Evolutionary conservation across 2,329 filamentous ascomycete species (phyloP), one percentile per base, ranked within the genome.

Genomic region (Fusarium aywerte): DNA sequence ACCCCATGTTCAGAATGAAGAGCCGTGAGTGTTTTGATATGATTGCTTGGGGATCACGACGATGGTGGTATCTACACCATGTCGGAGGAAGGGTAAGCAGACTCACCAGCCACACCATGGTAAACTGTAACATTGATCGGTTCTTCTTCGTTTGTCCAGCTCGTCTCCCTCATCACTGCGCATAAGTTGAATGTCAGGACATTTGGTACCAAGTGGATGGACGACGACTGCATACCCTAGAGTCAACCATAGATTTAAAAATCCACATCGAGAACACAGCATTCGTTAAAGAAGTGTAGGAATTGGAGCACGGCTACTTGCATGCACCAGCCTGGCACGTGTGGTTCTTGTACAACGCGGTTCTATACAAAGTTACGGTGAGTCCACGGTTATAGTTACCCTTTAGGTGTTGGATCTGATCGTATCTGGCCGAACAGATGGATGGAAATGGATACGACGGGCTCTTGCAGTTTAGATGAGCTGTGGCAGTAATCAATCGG

Each of bases 371-470:
- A 21, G 36, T 35, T 23, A 58, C 35, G 18, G 42, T 32, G 23
- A 48, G 13, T 35, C 16, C 13, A 40, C 60, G 65, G 65, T 47
- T 68, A 48, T 25, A 65, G 31, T 68, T 68, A 38, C 55, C 65
- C 27, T 51, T 21, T 29, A 12, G 4, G 16, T 27, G 10, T 27
- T 25, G 25, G 16, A 20, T 9, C 31, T 18, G 21, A 27, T 27
- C n/a, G 32, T 13, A 27, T 38, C 21, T 29, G n/a, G 31, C 29
- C 10, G 5, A 38, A 32, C 13, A 13, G 13, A 49, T 8, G 21
- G 11, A 48, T 23, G 12, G 16, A 49, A 25, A 49, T 36, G 38
- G 32, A 38, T 18, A 27, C 45, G 29, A 9, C 32, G 21, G 32
- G 21, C 27, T 27, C 16, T 18, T 33, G 21, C 16, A 29, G 10